Evolutionary conservation across 2,329 filamentous ascomycete species (phyloP), one percentile per base, ranked within the genome.

Genomic region (Domatiomyces globalis): DNA sequence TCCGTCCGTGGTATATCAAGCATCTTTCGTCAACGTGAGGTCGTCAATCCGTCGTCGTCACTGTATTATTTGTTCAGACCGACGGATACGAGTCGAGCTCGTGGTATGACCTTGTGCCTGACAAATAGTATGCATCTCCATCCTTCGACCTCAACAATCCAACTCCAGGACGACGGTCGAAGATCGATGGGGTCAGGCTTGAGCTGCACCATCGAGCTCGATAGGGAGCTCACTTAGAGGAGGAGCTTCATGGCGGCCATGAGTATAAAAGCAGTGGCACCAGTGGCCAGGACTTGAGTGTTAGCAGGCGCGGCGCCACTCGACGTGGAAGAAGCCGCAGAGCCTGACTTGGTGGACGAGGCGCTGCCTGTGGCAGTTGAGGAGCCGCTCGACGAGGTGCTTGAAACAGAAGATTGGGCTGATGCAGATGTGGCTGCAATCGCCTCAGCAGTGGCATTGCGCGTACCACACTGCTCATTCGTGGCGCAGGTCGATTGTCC

Each of bases 161-260:
- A 39, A 39, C 10, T 39, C 33, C 33, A 39, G 33, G 15, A 39
- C 33, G 33, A 39, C 12, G 12, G 33, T 39, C 33, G 4, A 39
- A 39, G 33, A 39, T 39, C 2, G 33, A 15, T 39, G 33, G 15
- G 33, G 33, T 15, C 33, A 39, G 33, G 33, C 33, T 39, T 12
- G 10, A 15, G 33, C 33, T 39, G 33, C 33, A 15, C 33, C 33
- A 15, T 39, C 15, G 15, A 10, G 33, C 33, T 39, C 33, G 33
- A 15, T 39, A 15, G 12, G 33, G 12, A 39, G 33, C 33, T 39
- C 33, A 15, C 56, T 63, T 77, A 83, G 64, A 83, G 65, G 55
- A 78, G 68, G 55, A 81, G 63, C 56, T 77, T 77, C 61, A 81
- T 77, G 50, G 77, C 66, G 48, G 74, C 72, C 52, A 78, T 67